Evolutionary conservation across 106 monocot species (phyloP).

Genomic region (Platanthera zijinensis): DNA sequence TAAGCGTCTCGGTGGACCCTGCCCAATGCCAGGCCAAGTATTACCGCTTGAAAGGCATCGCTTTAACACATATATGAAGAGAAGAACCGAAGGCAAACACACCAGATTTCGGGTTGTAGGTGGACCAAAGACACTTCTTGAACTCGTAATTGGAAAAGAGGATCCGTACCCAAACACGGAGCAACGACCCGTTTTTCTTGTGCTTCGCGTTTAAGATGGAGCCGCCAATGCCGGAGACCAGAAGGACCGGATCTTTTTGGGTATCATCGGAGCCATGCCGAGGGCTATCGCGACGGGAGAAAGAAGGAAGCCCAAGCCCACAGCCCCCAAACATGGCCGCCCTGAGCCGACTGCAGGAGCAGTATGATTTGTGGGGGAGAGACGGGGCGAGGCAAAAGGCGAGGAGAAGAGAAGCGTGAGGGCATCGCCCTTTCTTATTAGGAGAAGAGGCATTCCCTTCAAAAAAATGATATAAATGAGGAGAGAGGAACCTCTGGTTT

Average conservation of each 20-base stretch:
- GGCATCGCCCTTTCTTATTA: not conserved
- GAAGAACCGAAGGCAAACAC: not conserved
- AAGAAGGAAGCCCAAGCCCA: constrained; percentile 15
- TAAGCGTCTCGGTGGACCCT: constrained; percentile 65
- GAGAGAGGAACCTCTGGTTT: not conserved
- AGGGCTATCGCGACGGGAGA: constrained; percentile 11
- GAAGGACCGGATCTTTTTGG: constrained; percentile 58
- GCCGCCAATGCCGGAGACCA: constrained; percentile 80
- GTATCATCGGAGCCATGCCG: constrained; percentile 6
- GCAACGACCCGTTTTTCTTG: constrained; percentile 31
- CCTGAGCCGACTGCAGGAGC: not conserved
- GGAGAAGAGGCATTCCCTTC: not conserved
- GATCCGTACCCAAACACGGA: constrained; percentile 76
- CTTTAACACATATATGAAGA: not conserved
- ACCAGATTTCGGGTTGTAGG: constrained; percentile 67
- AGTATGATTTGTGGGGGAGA: not conserved
- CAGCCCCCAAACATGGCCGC: constrained; percentile 30
- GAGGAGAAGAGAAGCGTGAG: not conserved
- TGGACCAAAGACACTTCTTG: constrained; percentile 69
- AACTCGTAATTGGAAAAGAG: constrained; percentile 68
- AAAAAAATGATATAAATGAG: not conserved
- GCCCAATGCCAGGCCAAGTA: constrained; percentile 4
- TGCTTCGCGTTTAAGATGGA: constrained; percentile 69
- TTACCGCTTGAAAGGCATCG: not conserved
- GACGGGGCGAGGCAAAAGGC: not conserved